Conservation (phyloP, 2,329 filamentous ascomycete genomes). For the Coniochaeta ligniaria region DNA sequence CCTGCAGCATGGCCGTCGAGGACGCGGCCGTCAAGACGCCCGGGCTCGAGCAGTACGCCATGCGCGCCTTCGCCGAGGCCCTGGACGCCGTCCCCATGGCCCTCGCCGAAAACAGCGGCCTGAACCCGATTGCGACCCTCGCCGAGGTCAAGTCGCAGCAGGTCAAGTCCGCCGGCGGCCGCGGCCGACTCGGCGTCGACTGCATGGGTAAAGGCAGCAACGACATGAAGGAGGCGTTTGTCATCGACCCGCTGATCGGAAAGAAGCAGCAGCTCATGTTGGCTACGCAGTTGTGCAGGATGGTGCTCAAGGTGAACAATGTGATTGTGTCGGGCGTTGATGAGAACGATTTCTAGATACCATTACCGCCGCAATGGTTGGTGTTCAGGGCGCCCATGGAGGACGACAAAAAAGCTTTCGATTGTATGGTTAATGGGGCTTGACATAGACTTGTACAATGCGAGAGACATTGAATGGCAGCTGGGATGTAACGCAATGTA, state of each 20-base stretch:
- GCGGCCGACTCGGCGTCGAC: conserved; percentile 78
- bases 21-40: conserved; percentile 91
- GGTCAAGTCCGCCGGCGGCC: conserved; percentile 59
- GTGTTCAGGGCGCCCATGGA: neutral
- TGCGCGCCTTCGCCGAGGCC: conserved; percentile 95
- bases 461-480: neutral
- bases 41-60: conserved; percentile 97
- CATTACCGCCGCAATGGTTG: neutral
- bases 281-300: conserved; percentile 93
- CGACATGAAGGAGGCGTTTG: conserved; percentile 96
- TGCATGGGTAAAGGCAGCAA: conserved; percentile 96
- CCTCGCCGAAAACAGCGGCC: conserved; percentile 91
- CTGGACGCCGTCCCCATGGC: conserved; percentile 93
- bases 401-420: neutral
- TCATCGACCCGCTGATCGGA: conserved; percentile 95
- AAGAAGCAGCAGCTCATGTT: conserved; percentile 96
- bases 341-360: conserved; percentile 71
- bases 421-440: neutral
- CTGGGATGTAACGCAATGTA: neutral
- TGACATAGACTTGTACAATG: neutral
- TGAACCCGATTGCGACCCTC: conserved; percentile 92
- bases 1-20: conserved; percentile 92
- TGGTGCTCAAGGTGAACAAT: conserved; percentile 97
- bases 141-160: conserved; percentile 95
- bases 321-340: conserved; percentile 86